Conservation (phyloP, 108 stramenopile species). For the Schizochytrium sp. region DNA sequence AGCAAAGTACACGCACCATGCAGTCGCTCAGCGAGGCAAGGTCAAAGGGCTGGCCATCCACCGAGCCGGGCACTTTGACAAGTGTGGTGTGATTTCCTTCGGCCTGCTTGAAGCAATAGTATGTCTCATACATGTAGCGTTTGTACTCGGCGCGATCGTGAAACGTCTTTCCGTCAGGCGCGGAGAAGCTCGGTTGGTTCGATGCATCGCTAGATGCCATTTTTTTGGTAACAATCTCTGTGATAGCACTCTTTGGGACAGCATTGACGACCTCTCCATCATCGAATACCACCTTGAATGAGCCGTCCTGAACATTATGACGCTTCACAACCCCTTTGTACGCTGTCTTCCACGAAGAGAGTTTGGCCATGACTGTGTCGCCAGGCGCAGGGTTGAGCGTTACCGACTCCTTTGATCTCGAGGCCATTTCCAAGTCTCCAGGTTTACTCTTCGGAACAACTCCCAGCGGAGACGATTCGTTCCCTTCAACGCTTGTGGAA, state of each 20-base stretch:
- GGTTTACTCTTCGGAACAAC: neutral
- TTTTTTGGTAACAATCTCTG: neutral
- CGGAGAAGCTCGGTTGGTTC: slow-evolving; percentile 29
- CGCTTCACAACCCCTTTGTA: neutral
- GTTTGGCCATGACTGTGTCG: neutral
- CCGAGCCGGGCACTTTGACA: slow-evolving; percentile 47
- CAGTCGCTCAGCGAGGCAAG: slow-evolving; percentile 49
- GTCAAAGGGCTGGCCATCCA: slow-evolving; percentile 64
- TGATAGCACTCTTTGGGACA: neutral
- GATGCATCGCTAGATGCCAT: neutral
- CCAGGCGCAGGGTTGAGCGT: neutral
- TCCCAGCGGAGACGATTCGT: neutral
- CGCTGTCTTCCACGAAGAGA: neutral
- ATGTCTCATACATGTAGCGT: slow-evolving; percentile 59
- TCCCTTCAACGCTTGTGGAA: neutral
- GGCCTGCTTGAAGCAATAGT: slow-evolving; percentile 56
- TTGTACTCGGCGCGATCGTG: slow-evolving; percentile 43
- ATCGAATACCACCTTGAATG: neutral
- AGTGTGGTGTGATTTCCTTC: slow-evolving; percentile 30
- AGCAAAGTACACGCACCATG: slow-evolving; percentile 50
- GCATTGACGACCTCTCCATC: neutral
- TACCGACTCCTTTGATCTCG: neutral
- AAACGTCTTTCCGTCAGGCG: slow-evolving; percentile 65
- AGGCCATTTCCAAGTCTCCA: neutral
- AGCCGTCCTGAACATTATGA: neutral